Conservation (phyloP, 2,329 filamentous ascomycete species). For the Aspergillus fischeri region DNA sequence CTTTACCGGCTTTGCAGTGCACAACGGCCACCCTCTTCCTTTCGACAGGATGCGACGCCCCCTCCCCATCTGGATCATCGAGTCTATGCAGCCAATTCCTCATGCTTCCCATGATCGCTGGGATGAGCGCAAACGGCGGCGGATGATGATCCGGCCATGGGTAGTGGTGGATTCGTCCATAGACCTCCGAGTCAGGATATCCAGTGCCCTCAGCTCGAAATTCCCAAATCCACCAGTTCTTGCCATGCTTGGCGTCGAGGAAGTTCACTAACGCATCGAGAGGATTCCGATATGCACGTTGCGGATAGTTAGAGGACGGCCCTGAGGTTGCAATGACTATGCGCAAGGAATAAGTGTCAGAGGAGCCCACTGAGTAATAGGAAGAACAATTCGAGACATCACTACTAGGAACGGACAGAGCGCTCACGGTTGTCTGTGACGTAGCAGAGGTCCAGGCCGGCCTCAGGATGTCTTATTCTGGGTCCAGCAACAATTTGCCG, state of each 20-base stretch:
- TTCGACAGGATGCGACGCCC: slow-evolving; percentile 26
- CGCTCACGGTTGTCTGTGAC: slow-evolving; percentile 68
- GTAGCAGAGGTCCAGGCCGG: slow-evolving; percentile 90
- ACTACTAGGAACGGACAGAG: neutral
- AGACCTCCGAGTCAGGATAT: slow-evolving; percentile 86
- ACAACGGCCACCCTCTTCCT: slow-evolving; percentile 73
- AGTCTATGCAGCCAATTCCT: slow-evolving; percentile 69
- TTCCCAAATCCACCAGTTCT: slow-evolving; percentile 94
- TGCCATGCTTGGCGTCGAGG: slow-evolving; percentile 77
- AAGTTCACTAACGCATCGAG: slow-evolving; percentile 82
- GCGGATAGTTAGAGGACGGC: slow-evolving; percentile 81
- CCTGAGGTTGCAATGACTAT: slow-evolving; percentile 71
- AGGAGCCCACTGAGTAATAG: neutral
- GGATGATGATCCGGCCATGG: slow-evolving; percentile 98
- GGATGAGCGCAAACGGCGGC: slow-evolving; percentile 84
- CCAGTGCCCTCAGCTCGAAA: slow-evolving; percentile 95
- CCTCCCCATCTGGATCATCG: slow-evolving; percentile 20
- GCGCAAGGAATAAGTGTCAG: neutral
- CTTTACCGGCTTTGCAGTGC: slow-evolving; percentile 97
- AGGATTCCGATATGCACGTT: slow-evolving; percentile 90
- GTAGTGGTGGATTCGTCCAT: slow-evolving; percentile 80
- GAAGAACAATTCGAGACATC: neutral
- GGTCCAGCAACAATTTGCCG: slow-evolving; percentile 90
- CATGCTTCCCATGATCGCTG: slow-evolving; percentile 88
- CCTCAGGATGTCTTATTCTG: slow-evolving; percentile 76